Evolutionary conservation across 192 early-diverging fungal species (phyloP).

Genomic region (Backusella luteola): DNA sequence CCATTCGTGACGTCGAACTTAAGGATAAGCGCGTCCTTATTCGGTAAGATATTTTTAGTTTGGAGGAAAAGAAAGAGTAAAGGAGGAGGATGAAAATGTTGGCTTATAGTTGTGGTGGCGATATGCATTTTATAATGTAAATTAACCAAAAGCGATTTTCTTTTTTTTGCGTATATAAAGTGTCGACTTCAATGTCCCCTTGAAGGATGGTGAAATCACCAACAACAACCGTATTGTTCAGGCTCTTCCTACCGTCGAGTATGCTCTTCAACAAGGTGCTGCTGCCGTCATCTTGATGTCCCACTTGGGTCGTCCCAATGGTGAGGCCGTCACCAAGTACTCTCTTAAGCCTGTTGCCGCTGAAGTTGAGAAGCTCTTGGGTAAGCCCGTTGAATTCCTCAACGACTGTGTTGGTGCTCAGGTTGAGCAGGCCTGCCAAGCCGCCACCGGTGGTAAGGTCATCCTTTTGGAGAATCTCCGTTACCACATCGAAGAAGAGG

Average conservation of each 20-base stretch:
- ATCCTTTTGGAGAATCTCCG: slow-evolving; percentile 97
- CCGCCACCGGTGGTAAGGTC: slow-evolving; percentile 69
- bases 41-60: slow-evolving; percentile 49
- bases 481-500: slow-evolving; percentile 99
- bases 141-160: slow-evolving; percentile 9
- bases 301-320: slow-evolving; percentile 97
- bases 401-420: slow-evolving; percentile 90
- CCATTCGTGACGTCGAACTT: slow-evolving; percentile 83
- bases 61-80: not conserved
- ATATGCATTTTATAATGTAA: not conserved
- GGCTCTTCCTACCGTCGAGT: slow-evolving; percentile 92
- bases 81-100: not conserved
- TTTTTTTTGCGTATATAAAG: slow-evolving; percentile 38
- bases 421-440: slow-evolving; percentile 76
- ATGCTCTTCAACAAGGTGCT: slow-evolving; percentile 85
- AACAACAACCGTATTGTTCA: slow-evolving; percentile 97
- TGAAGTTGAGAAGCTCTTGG: slow-evolving; percentile 76
- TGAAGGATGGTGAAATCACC: slow-evolving; percentile 87
- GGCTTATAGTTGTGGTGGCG: not conserved
- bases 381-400: slow-evolving; percentile 86
- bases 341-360: slow-evolving; percentile 89
- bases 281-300: slow-evolving; percentile 91
- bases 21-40: slow-evolving; percentile 88
- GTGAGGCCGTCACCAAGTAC: slow-evolving; percentile 83
- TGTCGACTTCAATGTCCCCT: slow-evolving; percentile 99